Base-by-base conservation (phyloP, 2,329 filamentous ascomycete genomes). In the Pseudonectria foliicola region DNA sequence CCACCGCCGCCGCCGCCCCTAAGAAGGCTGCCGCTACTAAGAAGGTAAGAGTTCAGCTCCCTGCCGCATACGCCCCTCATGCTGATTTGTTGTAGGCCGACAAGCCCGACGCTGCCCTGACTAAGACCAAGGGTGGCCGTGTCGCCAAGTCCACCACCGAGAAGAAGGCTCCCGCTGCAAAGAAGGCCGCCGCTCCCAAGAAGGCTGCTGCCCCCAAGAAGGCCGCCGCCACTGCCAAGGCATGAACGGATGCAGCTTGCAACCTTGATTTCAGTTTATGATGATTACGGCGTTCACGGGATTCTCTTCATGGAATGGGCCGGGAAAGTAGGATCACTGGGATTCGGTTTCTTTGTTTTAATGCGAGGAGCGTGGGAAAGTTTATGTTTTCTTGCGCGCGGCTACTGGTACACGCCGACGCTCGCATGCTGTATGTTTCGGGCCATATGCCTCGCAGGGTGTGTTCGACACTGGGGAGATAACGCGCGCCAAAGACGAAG, bases 51-150 rank as follows among this genome's bases (percentile, higher is more conserved):
- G n/a, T n/a, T n/a, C n/a, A n/a, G n/a, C n/a, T n/a, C n/a, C n/a
- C 33, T 23, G 26, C 32, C n/a, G 29, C 42, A 3, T 23, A 14
- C 7, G 21, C 7, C 14, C 11, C 16, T 13, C 4, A 26, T 10
- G 5, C 11, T 3, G 13, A 4, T 3, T 18, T 16, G 3, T 10
- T 14, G 12, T 30, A 61, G 58, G 40, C 80, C 38, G 80, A 86
- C 49, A 80, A 82, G 64, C 71, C 78, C 44, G 58, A 63, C 39
- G 78, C 80, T 54, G 71, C 82, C 31, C 66, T 88, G 34, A 76
- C 74, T 60, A 89, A 85, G 77, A 89, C 86, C 61, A 92, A 92
- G 77, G 81, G 85, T 35, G 86, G 87, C 31, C 82, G 87, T 49
- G 82, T 93, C 52, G 77, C 82, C 52, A 93, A 92, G 77, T 68